Evolutionary conservation across 2,329 filamentous ascomycete species (phyloP).

Genomic region (Monosporascus sp.): DNA sequence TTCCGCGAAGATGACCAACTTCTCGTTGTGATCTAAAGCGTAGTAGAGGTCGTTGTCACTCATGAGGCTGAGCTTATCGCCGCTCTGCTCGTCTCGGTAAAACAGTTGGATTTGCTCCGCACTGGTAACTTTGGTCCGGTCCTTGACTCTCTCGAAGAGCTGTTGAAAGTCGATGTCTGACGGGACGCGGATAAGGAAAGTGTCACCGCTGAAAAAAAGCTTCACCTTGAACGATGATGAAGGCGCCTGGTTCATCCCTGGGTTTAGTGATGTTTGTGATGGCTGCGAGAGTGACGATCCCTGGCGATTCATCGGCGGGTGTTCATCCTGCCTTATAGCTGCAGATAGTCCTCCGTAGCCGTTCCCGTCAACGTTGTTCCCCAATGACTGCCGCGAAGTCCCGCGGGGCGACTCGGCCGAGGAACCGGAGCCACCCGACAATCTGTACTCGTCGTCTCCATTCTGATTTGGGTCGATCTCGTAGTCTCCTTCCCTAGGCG

Average conservation of each 20-base stretch:
- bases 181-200: slow-evolving; percentile 86
- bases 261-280: slow-evolving; percentile 52
- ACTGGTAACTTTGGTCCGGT: slow-evolving; percentile 69
- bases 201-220: slow-evolving; percentile 86
- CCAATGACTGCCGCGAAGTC: slow-evolving; percentile 60
- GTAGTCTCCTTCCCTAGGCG: slow-evolving; percentile 83
- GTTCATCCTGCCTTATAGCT: slow-evolving; percentile 40
- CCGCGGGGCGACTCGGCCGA: slow-evolving; percentile 57
- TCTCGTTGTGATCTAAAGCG: slow-evolving; percentile 79
- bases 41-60: slow-evolving; percentile 77
- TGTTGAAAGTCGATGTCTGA: slow-evolving; percentile 72
- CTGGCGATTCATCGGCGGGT: slow-evolving; percentile 38
- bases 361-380: slow-evolving; percentile 56
- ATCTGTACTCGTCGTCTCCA: slow-evolving; percentile 64
- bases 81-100: slow-evolving; percentile 80
- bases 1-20: slow-evolving; percentile 73
- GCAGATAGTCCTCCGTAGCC: slow-evolving; percentile 50
- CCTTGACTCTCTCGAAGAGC: slow-evolving; percentile 76
- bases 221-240: slow-evolving; percentile 78
- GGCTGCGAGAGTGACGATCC: slow-evolving; percentile 45
- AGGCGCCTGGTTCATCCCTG: slow-evolving; percentile 38
- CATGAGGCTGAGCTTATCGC: slow-evolving; percentile 67
- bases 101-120: slow-evolving; percentile 71
- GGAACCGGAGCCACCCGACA: slow-evolving; percentile 67
- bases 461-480: slow-evolving; percentile 71